Evolutionary conservation across 495 filamentous ascomycete species (phyloP), one percentile per base, ranked within the genome.

Genomic region (Trichoderma reesei): DNA sequence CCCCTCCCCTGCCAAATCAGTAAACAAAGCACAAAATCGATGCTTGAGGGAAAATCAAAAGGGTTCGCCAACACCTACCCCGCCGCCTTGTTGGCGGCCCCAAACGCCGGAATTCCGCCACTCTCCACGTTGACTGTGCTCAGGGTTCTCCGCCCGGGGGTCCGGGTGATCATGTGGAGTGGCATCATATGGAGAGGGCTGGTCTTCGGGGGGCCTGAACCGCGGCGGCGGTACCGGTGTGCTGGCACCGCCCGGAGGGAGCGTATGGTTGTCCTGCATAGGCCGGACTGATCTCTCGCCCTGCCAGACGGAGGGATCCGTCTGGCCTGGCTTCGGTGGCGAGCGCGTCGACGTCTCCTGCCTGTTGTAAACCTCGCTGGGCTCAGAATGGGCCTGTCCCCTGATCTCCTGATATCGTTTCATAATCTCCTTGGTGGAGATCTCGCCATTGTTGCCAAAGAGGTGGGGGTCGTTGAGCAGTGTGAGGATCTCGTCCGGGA

Each of bases 391-490:
- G 68, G 82, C 82, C 11, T 85, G 79, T 26, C 84, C 67, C 75
- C 80, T 82, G 66, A 92, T 89, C 67, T 91, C 88, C 7, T 88
- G 90, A 72, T 92, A 92, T 46, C 89, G 84, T 72, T 92, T 91
- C 31, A 99, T 82, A 62, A 99, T 98, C 70, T 98, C 94, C 72
- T 99, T 98, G 2, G 92, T 92, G 2, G 95, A 97, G 59, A 98
- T 85, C 63, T 99, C 93, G 44, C 86, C 85, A 65, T 81, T 86
- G 67, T 85, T 88, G 72, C 83, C 88, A 74, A 96, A 92, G 56
- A 98, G 84, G 31, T 82, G 82, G 41, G 86, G 85, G 72, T 98
- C 92, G 69, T 85, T 88, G 37, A 98, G 81, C 65, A 96, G 88
- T 20, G 88, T 86, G 70, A 92, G 85, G 39, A 98, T 75, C 70